Percentiles rank a stretch among this genome's conserved stretches.
Evolutionary conservation across 1,139 yeast species (phyloP).

Genomic region (Pichia cactophila): DNA sequence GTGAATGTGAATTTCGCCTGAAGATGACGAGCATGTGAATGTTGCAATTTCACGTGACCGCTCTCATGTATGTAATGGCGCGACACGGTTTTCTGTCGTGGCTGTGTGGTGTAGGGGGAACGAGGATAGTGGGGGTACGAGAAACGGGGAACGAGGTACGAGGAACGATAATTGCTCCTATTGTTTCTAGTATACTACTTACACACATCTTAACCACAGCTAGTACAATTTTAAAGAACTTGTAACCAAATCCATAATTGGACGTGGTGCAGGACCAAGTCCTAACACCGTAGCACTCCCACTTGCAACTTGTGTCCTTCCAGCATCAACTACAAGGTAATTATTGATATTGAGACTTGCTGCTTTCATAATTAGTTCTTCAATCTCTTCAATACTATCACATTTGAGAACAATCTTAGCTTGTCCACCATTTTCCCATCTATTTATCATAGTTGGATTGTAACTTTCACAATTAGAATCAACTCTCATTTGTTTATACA

Average conservation of each 20-base stretch:
- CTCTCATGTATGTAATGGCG: neutral
- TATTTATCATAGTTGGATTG: constrained; percentile 50
- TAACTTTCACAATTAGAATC: constrained; percentile 30
- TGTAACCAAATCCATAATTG: constrained; percentile 72
- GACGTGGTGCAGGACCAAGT: constrained; percentile 93
- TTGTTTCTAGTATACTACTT: too few relatives aligned
- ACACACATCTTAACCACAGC: constrained; percentile 4
- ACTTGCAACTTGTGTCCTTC: constrained; percentile 90
- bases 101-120: neutral
- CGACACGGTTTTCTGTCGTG: too few relatives aligned
- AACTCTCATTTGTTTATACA: constrained; percentile 63
- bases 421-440: constrained; percentile 86
- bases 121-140: neutral
- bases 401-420: constrained; percentile 91
- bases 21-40: neutral
- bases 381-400: constrained; percentile 65
- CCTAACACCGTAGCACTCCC: constrained; percentile 95
- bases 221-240: constrained; percentile 69
- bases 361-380: constrained; percentile 72
- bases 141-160: neutral
- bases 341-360: constrained; percentile 72
- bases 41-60: neutral
- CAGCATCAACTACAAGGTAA: constrained; percentile 86
- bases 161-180: neutral
- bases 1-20: neutral